phyloP scores from a whole-genome alignment of 2,329 filamentous ascomycete species.

The Cryphonectria parasitica region DNA sequence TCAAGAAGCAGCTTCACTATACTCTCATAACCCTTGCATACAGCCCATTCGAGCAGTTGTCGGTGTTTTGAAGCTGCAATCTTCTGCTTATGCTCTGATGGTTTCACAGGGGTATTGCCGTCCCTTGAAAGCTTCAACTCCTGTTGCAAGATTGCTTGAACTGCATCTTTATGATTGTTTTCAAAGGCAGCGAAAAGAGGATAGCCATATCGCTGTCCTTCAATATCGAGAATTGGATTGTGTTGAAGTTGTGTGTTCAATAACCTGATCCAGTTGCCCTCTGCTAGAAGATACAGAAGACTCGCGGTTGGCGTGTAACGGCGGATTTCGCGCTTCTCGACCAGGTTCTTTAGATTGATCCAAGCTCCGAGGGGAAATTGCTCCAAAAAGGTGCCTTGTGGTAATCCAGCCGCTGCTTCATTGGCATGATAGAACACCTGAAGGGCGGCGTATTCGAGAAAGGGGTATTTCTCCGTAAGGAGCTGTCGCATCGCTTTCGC shows the following conservation, averaged over 20 bases:
- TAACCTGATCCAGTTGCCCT: constrained; percentile 19
- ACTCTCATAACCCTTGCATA: neutral
- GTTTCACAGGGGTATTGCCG: neutral
- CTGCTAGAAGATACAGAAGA: constrained; percentile 21
- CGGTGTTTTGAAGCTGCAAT: constrained; percentile 1
- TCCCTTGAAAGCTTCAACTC: neutral
- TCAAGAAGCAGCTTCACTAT: constrained; percentile 10
- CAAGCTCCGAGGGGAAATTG: constrained; percentile 15
- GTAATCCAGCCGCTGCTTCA: constrained; percentile 11
- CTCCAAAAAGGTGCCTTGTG: neutral
- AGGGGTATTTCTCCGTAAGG: neutral
- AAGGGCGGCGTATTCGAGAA: constrained; percentile 14
- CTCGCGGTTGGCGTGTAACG: constrained; percentile 18
- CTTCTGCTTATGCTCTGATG: neutral
- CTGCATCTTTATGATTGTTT: constrained; percentile 20
- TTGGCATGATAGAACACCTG: constrained; percentile 12
- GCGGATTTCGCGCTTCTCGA: constrained; percentile 10
- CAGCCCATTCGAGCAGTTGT: constrained; percentile 19
- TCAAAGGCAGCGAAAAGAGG: constrained; percentile 29
- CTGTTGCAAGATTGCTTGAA: constrained; percentile 5
- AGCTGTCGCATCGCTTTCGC: constrained; percentile 12
- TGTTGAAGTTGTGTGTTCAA: constrained; percentile 12
- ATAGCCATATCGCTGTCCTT: constrained; percentile 23
- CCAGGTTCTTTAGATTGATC: constrained; percentile 9
- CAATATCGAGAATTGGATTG: neutral